Evolutionary conservation across 257 asterid genomes (phyloP).

Genomic region (Fraxinus anomala): DNA sequence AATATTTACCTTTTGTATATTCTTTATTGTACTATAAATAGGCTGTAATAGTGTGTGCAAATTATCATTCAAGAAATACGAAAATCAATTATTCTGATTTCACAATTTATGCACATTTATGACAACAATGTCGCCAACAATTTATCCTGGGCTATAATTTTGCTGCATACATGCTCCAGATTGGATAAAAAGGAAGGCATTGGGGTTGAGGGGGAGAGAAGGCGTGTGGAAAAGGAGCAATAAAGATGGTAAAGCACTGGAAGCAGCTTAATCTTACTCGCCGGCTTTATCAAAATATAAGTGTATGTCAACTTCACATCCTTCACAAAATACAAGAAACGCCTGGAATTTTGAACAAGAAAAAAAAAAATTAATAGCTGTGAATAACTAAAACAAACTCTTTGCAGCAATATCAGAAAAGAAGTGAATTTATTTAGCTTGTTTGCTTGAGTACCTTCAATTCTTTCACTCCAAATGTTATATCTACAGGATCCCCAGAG

Average conservation of each 20-base stretch:
- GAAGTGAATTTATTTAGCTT: conserved; percentile 11
- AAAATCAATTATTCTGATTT: too few relatives aligned
- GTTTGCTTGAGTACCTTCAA: conserved; percentile 58
- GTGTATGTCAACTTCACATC: conserved; percentile 93
- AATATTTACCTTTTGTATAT: too few relatives aligned
- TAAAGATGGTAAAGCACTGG: conserved; percentile 21
- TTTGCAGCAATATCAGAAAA: conserved; percentile 22
- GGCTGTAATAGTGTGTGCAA: too few relatives aligned
- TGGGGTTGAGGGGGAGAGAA: background rate
- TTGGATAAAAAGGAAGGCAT: conserved; percentile 7
- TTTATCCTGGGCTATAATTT: background rate
- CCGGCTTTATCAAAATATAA: conserved; percentile 91
- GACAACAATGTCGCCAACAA: background rate
- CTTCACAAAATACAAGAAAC: conserved; percentile 90
- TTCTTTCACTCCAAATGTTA: conserved; percentile 94
- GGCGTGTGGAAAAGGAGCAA: background rate
- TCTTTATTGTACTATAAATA: too few relatives aligned
- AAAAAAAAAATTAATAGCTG: conserved; percentile 13
- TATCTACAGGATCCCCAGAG: conserved; percentile 80
- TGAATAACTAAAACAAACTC: conserved; percentile 11
- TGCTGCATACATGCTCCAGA: conserved; percentile 25
- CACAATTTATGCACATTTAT: background rate
- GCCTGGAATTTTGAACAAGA: conserved; percentile 61
- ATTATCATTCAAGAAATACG: too few relatives aligned
- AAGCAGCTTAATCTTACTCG: conserved; percentile 66